A percentile compares a stretch with the other conserved stretches of the same genome.
phyloP scores from a whole-genome alignment of 2,329 filamentous ascomycete genomes.

The Alternaria dauci region DNA sequence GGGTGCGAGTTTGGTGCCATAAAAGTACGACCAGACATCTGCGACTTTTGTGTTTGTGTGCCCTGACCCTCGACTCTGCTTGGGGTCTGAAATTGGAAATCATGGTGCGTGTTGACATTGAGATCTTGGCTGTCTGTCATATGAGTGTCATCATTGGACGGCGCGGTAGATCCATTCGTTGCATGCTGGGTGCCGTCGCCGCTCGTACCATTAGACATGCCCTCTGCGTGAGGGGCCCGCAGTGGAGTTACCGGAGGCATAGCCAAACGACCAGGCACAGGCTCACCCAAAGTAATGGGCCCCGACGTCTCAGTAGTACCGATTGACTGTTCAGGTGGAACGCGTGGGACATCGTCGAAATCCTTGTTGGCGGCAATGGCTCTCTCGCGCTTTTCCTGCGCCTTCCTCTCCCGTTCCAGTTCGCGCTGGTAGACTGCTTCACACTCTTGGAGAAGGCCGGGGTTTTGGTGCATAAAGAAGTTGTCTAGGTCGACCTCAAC shows the following conservation, averaged over 20 bases:
- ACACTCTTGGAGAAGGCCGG: constrained; percentile 69
- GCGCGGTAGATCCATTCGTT: constrained; percentile 55
- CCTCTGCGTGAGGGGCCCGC: constrained; percentile 55
- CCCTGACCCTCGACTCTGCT: constrained; percentile 47
- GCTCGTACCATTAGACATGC: constrained; percentile 66
- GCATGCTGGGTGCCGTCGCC: constrained; percentile 41
- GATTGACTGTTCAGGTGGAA: constrained; percentile 54
- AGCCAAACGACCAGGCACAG: constrained; percentile 62
- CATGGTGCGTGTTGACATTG: constrained; percentile 42
- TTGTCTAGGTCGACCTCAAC: constrained; percentile 89
- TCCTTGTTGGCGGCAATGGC: constrained; percentile 50
- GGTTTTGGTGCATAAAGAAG: constrained; percentile 66
- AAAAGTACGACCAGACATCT: constrained; percentile 68
- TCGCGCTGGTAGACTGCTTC: constrained; percentile 78
- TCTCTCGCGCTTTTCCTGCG: constrained; percentile 62
- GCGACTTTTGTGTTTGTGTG: constrained; percentile 65
- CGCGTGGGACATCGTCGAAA: constrained; percentile 51
- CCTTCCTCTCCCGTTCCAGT: constrained; percentile 69
- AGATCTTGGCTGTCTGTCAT: constrained; percentile 56
- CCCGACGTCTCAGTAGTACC: constrained; percentile 56
- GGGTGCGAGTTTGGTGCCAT: constrained; percentile 66
- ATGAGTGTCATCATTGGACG: constrained; percentile 55
- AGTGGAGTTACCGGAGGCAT: constrained; percentile 56
- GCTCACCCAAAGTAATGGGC: constrained; percentile 67
- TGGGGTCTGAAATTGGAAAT: constrained; percentile 45